phyloP scores from a whole-genome alignment of 768 basidiomycete species.

The Pulveroboletus ravenelii region DNA sequence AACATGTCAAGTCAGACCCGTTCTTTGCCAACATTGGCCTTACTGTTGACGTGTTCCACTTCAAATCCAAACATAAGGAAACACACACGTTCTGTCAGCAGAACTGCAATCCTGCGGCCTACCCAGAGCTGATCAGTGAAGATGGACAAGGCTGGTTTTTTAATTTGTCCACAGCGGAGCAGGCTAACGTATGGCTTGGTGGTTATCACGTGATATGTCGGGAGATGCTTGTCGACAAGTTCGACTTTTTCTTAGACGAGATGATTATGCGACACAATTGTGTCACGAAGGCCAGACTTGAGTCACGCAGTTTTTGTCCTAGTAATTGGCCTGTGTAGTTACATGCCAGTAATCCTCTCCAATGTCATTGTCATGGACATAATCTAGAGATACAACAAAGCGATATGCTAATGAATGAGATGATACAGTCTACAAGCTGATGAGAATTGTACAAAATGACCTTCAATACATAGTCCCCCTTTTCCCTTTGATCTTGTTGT shows the following conservation, averaged over 20 bases:
- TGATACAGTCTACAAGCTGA: too few relatives aligned
- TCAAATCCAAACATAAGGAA: conserved; percentile 33
- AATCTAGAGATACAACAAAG: too few relatives aligned
- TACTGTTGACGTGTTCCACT: conserved; percentile 36
- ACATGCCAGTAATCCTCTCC: too few relatives aligned
- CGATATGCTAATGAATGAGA: too few relatives aligned
- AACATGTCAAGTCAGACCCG: background rate
- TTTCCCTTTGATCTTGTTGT: background rate
- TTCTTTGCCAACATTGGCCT: conserved; percentile 22
- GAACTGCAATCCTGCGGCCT: conserved; percentile 11
- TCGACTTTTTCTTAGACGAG: conserved; percentile 36
- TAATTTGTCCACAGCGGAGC: conserved; percentile 34
- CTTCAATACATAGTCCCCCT: background rate
- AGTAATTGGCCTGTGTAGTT: conserved; percentile 4
- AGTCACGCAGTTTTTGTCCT: background rate
- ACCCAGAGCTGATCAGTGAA: conserved; percentile 23
- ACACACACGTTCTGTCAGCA: conserved; percentile 17
- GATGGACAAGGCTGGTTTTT: conserved; percentile 31
- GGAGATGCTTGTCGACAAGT: conserved; percentile 31
- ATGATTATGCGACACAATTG: conserved; percentile 31
- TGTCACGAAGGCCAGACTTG: background rate
- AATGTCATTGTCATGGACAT: too few relatives aligned
- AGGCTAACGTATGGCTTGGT: conserved; percentile 37
- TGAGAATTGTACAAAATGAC: too few relatives aligned
- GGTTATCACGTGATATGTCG: conserved; percentile 28